Evolutionary conservation across 768 basidiomycete genomes (phyloP), one percentile per base, ranked within the genome.

Genomic region (Baorangia bicolor): DNA sequence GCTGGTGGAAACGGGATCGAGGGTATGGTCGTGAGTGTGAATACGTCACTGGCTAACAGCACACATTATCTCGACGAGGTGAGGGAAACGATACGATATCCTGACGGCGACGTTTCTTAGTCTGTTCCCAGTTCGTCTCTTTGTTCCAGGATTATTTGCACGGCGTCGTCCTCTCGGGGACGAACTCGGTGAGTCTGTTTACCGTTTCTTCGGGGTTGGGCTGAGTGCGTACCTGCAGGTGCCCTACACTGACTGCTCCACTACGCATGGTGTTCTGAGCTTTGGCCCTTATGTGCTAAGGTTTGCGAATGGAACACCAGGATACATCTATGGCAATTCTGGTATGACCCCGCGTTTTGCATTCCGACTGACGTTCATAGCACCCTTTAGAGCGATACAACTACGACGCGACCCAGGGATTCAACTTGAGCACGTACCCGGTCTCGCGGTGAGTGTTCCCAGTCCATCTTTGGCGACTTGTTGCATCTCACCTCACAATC

Each of bases 241-340:
- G 4, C 72, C 82, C 10, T 85, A 84, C 57, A 84, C 82, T 0
- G 82, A 81, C 59, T 84, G 82, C 55, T 84, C 82, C 0, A 84
- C 82, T 5, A 85, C 82, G 0, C 73, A 73, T 14, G 83, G 83
- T 11, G 78, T 83, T 16, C 66, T 85, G n/a, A 81, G 77, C 53
- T 69, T 84, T 14, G 78, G 84, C 47, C 83, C 83, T 8, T 82
- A 83, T 49, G 68, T 78, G 8, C 61, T 82, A 20, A 68, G 83
- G 41, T 78, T 82, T 56, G 68, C 67, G 28, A 84, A 84, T 55
- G 77, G 72, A 13, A 83, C 81, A 4, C 61, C 67, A 4, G 82
- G 82, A 4, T 71, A 76, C 31, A 82, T 84, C 31, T 85, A 84
- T 51, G 82, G 83, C 5, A 83, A 84, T 54, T 65, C 70, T 49